Evolutionary conservation across 2,329 filamentous ascomycete genomes (phyloP).

Genomic region (Lachnellula suecica): DNA sequence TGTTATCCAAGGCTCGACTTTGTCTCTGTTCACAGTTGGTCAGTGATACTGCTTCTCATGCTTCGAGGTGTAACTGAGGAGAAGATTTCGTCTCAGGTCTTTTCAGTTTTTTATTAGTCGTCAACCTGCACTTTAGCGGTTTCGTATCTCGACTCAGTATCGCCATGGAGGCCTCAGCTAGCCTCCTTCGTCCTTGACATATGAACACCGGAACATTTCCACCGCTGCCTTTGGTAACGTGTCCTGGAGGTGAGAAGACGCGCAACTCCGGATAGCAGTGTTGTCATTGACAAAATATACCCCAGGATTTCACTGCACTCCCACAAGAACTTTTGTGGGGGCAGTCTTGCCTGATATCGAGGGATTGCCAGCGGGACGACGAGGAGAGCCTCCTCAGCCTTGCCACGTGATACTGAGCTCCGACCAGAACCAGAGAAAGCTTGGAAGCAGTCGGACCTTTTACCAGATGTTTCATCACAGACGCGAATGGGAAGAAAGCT

Average conservation of each 20-base stretch:
- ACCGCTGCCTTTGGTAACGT: conserved; percentile 60
- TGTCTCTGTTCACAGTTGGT: conserved; percentile 18
- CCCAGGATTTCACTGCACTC: conserved; percentile 27
- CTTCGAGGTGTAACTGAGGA: background rate
- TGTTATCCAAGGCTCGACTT: conserved; percentile 5
- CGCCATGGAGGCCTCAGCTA: conserved; percentile 18
- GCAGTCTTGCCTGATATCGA: conserved; percentile 31
- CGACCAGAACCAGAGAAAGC: conserved; percentile 45
- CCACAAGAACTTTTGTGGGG: conserved; percentile 26
- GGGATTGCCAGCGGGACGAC: conserved; percentile 23
- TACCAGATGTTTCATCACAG: conserved; percentile 59
- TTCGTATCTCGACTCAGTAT: conserved; percentile 22
- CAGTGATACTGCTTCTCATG: background rate
- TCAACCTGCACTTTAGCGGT: conserved; percentile 38
- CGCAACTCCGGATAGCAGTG: conserved; percentile 54
- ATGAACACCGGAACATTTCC: conserved; percentile 37
- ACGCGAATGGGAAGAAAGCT: conserved; percentile 8
- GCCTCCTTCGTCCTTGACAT: conserved; percentile 4
- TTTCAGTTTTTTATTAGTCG: conserved; percentile 63
- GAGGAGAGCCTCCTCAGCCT: conserved; percentile 26
- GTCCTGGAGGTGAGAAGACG: conserved; percentile 44
- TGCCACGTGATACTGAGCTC: conserved; percentile 9
- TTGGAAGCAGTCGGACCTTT: conserved; percentile 59
- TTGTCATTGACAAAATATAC: conserved; percentile 31
- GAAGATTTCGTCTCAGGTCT: conserved; percentile 63